Evolutionary conservation across 1,139 yeast genomes (phyloP), one percentile per base, ranked within the genome.

Genomic region (Geotrichum siamense): DNA sequence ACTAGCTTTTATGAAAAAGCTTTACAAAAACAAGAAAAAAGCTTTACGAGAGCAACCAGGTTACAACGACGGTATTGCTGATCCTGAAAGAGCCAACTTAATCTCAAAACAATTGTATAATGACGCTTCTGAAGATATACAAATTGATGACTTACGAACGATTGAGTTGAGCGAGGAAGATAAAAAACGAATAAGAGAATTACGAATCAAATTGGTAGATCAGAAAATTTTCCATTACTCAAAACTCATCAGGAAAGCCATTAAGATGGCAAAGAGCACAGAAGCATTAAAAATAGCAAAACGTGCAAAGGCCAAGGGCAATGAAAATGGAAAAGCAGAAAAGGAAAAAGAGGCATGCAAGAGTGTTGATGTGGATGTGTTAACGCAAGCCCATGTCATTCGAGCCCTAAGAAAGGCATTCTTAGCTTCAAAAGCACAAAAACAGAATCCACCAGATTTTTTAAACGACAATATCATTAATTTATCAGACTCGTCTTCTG

Each of bases 271-370:
- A 10, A 50, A 57, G 27, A 52, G 56, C 21, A 44, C 58, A 5
- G 71, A 67, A 47, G 53, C 48, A 2, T 54, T 60, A 44, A 63
- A 64, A 41, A 48, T 66, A 17, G 53, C 52, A 27, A 63, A 61
- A 46, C 51, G 66, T 10, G 43, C 53, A 26, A 58, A 57, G 41
- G 37, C 43, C 5, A 53, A 53, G 17, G 48, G 50, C 9, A 45
- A 38, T 2, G 49, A 45, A 12, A 53, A 54, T 27, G 40, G 44
- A 12, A 47, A 47, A 8, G 46, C 42, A 12, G 39, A 39, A 6
- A 48, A 48, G 12, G 69, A 65, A 43, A 43, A 51, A 4, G 50
- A 48, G n/a, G 56, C 53, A 9, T 51, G 59, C 17, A 51, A 55
- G 26, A 41, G 34, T 6, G 34, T 62, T 30, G 57, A 55, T 27